Percentiles rank a stretch among this genome's conserved stretches.
phyloP scores from a whole-genome alignment of 1,139 yeast genomes.

The Yamadazyma sp. region DNA sequence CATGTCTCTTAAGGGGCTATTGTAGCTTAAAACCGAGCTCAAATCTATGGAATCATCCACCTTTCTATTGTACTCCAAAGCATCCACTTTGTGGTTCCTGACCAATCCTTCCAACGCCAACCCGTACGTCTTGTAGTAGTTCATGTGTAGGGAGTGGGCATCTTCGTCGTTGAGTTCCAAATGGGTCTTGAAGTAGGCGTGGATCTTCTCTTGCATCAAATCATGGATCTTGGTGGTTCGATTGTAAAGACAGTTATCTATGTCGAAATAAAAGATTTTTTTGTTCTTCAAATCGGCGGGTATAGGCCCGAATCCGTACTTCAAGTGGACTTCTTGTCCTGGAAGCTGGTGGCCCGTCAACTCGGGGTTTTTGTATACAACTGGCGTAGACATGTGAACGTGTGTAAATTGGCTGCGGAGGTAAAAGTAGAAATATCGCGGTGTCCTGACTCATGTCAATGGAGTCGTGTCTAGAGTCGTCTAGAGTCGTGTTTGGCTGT shows the following conservation, averaged over 20 bases:
- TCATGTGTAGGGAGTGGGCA: constrained; percentile 70
- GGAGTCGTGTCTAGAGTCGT: no score
- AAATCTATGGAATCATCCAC: constrained; percentile 94
- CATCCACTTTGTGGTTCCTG: constrained; percentile 78
- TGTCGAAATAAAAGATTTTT: constrained; percentile 79
- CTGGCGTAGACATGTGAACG: constrained; percentile 8
- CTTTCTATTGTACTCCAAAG: constrained; percentile 78
- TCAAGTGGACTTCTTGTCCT: constrained; percentile 39
- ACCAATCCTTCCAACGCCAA: constrained; percentile 88
- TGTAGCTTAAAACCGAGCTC: constrained; percentile 68
- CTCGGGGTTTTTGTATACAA: constrained; percentile 25
- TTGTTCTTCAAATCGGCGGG: constrained; percentile 31
- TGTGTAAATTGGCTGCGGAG: neutral
- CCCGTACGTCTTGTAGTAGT: constrained; percentile 85
- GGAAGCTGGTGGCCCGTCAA: constrained; percentile 20
- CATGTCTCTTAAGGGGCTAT: constrained; percentile 51
- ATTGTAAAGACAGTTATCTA: constrained; percentile 85
- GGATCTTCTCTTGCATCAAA: constrained; percentile 84
- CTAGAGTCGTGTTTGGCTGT: no score
- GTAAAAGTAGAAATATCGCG: no score
- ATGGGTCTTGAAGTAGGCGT: constrained; percentile 69
- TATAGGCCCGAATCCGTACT: constrained; percentile 48
- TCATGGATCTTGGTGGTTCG: constrained; percentile 77
- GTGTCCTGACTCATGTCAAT: no score
- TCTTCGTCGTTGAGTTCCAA: constrained; percentile 66